Evolutionary conservation across 2,329 filamentous ascomycete genomes (phyloP), one percentile per base, ranked within the genome.

Genomic region (Aureobasidium melanogenum): DNA sequence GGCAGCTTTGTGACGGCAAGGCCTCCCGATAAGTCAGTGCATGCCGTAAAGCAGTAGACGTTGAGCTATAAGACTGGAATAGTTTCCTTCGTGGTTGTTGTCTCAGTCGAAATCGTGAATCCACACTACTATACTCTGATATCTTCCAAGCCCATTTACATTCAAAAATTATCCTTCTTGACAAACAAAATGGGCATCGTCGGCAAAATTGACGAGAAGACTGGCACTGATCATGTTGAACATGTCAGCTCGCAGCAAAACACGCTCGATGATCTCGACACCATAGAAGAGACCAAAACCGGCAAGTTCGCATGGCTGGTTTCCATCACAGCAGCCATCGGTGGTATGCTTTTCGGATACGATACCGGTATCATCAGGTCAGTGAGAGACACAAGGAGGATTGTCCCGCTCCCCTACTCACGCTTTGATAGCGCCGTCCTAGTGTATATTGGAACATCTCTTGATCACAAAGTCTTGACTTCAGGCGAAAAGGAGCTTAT

Each of bases 291-390:
- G 7, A 48, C 58, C 51, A 30, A 47, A 9, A 30, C 44, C 6
- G 26, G 44, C 15, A 63, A 60, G 61, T 69, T 66, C 43, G 66
- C 66, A 10, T 69, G 67, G 67, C 64, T 69, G 5, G 66, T 68
- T 14, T 61, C 65, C 9, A 51, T 64, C 19, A 74, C 73, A 0
- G 74, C 73, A 1, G 74, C 72, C 1, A 62, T 72, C 7, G 71
- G 67, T n/a, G 71, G 70, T 50, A 65, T 67, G 24, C 66, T 73
- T 2, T 70, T 71, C 50, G 75, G 77, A 15, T 81, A 81, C 66
- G 79, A 79, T 64, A 80, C 73, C 46, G 78, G 71, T 38, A 52
- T 38, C 8, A 39, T 39, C 8, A 50, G 47, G 30, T 50, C 28
- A 36, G 28, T 50, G n/a, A 22, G 28, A 34, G 28, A 22, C 7